Evolutionary conservation across 2,329 filamentous ascomycete species (phyloP).

Genomic region (Alternaria dauci): DNA sequence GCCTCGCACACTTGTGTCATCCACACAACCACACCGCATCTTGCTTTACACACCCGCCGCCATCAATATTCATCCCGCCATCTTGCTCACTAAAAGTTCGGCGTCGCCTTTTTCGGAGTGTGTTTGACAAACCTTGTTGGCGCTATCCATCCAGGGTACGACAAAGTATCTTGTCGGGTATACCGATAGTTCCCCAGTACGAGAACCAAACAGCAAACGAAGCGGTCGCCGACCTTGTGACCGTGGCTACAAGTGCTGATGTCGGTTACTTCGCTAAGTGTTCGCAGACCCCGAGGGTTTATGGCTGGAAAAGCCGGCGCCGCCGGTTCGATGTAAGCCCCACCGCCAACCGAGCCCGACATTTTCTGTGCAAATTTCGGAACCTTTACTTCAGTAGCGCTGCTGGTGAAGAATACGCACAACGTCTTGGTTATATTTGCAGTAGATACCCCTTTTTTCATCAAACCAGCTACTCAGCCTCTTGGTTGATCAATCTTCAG

Average conservation of each 20-base stretch:
- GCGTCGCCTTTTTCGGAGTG: not conserved
- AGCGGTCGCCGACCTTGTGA: not conserved
- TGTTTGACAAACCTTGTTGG: not conserved
- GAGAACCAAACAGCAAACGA: not conserved
- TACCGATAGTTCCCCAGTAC: not conserved
- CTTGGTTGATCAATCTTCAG: slow-evolving; percentile 13
- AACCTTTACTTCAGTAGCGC: no score
- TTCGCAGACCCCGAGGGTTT: not conserved
- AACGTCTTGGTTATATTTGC: no score
- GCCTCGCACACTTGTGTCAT: slow-evolving; percentile 10
- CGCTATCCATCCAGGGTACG: not conserved
- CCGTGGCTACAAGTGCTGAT: not conserved
- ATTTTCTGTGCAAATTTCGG: no score
- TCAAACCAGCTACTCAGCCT: not conserved
- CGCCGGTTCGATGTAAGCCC: not conserved
- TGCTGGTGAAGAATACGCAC: no score
- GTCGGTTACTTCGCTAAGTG: not conserved
- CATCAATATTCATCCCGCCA: not conserved
- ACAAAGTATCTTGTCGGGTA: not conserved
- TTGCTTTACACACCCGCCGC: not conserved
- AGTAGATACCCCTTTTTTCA: not conserved
- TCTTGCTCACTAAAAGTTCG: not conserved
- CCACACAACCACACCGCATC: not conserved
- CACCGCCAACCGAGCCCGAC: not conserved
- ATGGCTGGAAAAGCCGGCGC: not conserved